Percentiles rank a stretch among this genome's conserved stretches.
These are phyloP conservation scores for Caryopteris hybrid DNA, from an alignment of 305 asterid species.

Conservation along the genomic window DNA sequence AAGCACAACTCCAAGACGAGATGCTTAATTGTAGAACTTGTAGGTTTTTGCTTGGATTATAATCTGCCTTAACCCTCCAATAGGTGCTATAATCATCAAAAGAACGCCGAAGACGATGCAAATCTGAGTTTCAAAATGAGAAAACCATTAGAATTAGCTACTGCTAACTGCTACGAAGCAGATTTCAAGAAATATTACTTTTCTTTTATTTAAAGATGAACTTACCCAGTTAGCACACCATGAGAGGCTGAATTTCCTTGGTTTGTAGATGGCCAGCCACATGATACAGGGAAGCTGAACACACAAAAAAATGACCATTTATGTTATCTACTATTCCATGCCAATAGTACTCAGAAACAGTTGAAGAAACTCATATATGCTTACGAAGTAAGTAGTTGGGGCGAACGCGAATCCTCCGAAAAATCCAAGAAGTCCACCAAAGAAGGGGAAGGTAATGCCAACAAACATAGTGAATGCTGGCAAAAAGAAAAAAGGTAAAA, in stretches of 20 bases:
- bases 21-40: conserved; percentile 45
- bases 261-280: conserved; percentile 80
- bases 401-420: conserved; percentile 93
- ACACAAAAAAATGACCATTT: not conserved
- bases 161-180: not conserved
- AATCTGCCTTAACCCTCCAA: conserved; percentile 69
- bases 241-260: conserved; percentile 63
- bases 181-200: too few species aligned
- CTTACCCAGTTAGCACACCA: conserved; percentile 78
- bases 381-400: conserved; percentile 87
- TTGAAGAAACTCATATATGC: conserved; percentile 15
- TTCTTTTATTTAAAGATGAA: not conserved
- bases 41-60: conserved; percentile 44
- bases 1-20: not conserved
- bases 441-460: conserved; percentile 77
- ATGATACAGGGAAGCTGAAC: conserved; percentile 77
- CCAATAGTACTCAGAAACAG: not conserved
- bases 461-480: conserved; percentile 83
- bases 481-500: not conserved
- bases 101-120: conserved; percentile 70
- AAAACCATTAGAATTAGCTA: conserved; percentile 1
- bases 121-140: conserved; percentile 34
- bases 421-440: conserved; percentile 76
- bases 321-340: not conserved
- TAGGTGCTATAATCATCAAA: conserved; percentile 76